phyloP scores from a whole-genome alignment of 2,329 filamentous ascomycete genomes.

The Fusarium bactridioides region DNA sequence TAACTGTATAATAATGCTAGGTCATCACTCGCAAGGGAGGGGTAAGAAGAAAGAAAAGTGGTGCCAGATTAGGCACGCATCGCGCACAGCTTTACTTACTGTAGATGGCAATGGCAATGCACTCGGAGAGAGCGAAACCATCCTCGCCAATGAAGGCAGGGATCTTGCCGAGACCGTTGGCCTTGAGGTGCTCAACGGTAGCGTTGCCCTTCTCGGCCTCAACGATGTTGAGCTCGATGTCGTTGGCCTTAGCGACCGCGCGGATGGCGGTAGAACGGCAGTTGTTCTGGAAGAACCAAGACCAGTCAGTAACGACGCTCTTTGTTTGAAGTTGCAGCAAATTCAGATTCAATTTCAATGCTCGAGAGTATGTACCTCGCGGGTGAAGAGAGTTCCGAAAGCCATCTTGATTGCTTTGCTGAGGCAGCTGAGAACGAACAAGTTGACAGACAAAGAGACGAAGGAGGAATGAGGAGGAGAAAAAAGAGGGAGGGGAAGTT shows the following conservation, averaged over 20 bases:
- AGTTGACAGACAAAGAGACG: constrained; percentile 38
- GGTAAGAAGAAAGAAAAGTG: constrained; percentile 42
- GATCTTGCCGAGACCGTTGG: constrained; percentile 89
- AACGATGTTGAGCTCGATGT: constrained; percentile 88
- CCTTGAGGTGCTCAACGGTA: constrained; percentile 79
- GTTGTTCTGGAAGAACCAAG: constrained; percentile 71
- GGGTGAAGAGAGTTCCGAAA: constrained; percentile 97
- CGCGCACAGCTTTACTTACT: constrained; percentile 68
- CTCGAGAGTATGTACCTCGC: constrained; percentile 65
- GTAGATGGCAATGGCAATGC: constrained; percentile 96
- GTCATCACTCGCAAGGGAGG: constrained; percentile 67
- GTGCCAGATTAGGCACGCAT: constrained; percentile 13
- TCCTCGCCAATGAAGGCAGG: constrained; percentile 93
- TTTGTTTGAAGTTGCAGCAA: constrained; percentile 18
- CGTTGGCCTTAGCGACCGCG: constrained; percentile 97
- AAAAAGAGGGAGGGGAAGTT: constrained; percentile 42
- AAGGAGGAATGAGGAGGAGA: constrained; percentile 36
- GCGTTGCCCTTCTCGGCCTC: constrained; percentile 72
- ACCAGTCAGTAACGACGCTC: constrained; percentile 47
- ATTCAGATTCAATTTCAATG: constrained; percentile 25
- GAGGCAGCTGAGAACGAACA: constrained; percentile 41
- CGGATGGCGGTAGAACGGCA: constrained; percentile 87
- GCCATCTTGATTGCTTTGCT: constrained; percentile 72
- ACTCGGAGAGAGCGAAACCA: constrained; percentile 88
- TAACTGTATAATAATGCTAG: constrained; percentile 85